Conservation (phyloP, 768 basidiomycete species). For the Boletus reticuloceps region DNA sequence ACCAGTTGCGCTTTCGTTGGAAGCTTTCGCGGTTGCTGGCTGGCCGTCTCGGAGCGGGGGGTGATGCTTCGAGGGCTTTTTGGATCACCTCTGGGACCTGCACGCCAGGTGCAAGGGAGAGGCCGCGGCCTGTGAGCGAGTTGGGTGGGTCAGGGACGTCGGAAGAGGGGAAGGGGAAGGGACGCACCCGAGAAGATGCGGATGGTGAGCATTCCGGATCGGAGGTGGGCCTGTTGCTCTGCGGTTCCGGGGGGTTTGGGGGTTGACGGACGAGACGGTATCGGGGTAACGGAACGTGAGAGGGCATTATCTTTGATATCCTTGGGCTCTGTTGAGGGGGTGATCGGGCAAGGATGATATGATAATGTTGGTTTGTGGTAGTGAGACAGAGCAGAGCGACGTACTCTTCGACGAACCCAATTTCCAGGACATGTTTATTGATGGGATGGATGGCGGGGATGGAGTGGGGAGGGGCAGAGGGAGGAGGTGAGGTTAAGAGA, state of each 20-base stretch:
- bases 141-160: constrained; percentile 6
- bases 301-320: constrained; percentile 69
- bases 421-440: constrained; percentile 55
- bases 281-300: constrained; percentile 78
- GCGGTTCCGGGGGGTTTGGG: constrained; percentile 56
- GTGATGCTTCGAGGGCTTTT: constrained; percentile 66
- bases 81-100: constrained; percentile 83
- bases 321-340: constrained; percentile 54
- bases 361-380: not conserved
- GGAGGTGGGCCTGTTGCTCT: constrained; percentile 55
- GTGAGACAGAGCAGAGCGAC: not conserved
- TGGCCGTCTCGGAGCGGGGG: constrained; percentile 51
- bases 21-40: constrained; percentile 85
- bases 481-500: not conserved
- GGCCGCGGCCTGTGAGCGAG: constrained; percentile 60
- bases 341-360: not conserved
- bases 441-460: not conserved
- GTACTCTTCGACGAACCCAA: constrained; percentile 39
- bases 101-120: constrained; percentile 75
- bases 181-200: constrained; percentile 86
- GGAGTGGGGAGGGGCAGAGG: not conserved
- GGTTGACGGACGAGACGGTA: constrained; percentile 78
- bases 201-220: constrained; percentile 92
- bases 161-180: constrained; percentile 1
- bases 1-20: constrained; percentile 90